Evolutionary conservation across 106 monocot species (phyloP).

Genomic region (Posidonia australis): DNA sequence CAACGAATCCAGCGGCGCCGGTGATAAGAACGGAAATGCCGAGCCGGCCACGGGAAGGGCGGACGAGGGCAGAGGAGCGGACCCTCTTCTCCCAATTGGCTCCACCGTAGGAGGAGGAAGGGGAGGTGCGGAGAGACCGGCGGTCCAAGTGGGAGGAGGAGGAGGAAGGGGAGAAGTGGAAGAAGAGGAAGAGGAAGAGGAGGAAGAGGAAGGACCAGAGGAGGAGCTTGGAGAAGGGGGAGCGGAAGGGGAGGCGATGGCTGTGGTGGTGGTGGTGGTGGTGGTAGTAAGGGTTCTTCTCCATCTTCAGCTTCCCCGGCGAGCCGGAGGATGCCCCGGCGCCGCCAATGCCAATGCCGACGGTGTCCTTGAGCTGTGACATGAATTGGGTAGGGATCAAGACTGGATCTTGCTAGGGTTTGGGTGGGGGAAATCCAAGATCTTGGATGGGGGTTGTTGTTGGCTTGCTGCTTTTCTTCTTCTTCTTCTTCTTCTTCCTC

Average conservation of each 20-base stretch:
- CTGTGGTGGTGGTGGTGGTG: conserved; percentile 7
- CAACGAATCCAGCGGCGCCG: background rate
- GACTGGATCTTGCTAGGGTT: background rate
- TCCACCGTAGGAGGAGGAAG: conserved; percentile 14
- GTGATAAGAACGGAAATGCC: conserved; percentile 22
- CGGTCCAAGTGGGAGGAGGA: background rate
- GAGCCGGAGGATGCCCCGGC: background rate
- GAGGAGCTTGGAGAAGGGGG: conserved; percentile 9
- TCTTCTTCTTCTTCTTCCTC: too few species aligned
- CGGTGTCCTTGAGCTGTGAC: background rate
- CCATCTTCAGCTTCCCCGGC: conserved; percentile 9
- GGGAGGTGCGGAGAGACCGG: background rate
- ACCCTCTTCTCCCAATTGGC: conserved; percentile 29
- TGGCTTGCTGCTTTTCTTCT: too few species aligned
- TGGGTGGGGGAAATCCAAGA: too few species aligned
- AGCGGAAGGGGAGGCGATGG: conserved; percentile 8
- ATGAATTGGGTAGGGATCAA: background rate
- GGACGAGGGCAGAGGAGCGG: conserved; percentile 20
- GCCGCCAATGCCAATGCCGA: background rate
- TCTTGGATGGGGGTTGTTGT: too few species aligned
- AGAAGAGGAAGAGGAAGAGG: conserved; percentile 13
- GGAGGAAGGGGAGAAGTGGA: conserved; percentile 4
- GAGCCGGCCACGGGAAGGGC: conserved; percentile 2
- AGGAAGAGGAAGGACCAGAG: conserved; percentile 11
- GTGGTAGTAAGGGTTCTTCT: conserved; percentile 8